Conservation (phyloP, 202 grass and related monocot species). For the Brachypodium distachyon region DNA sequence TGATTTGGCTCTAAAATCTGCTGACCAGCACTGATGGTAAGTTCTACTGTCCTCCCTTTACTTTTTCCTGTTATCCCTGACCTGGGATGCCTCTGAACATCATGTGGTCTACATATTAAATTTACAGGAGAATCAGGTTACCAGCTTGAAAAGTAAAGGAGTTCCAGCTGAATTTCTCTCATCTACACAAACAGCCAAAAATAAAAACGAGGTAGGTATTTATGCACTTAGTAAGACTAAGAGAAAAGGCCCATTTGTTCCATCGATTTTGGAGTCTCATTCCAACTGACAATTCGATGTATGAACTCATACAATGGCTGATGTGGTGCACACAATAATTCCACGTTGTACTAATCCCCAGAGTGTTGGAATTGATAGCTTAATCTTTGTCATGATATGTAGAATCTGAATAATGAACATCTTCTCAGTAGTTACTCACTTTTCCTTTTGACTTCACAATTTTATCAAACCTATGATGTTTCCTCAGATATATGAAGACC, state of each 20-base stretch:
- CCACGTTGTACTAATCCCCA: background rate
- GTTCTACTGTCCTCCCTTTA: slow-evolving; percentile 14
- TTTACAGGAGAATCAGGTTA: slow-evolving; percentile 90
- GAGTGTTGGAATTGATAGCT: background rate
- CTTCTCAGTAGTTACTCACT: background rate
- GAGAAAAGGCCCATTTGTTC: background rate
- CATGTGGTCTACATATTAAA: slow-evolving; percentile 24
- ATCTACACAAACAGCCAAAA: slow-evolving; percentile 65
- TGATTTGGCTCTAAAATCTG: slow-evolving; percentile 32
- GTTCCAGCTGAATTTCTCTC: slow-evolving; percentile 91
- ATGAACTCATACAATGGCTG: background rate
- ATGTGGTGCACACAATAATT: background rate
- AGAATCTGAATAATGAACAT: background rate
- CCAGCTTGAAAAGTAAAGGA: slow-evolving; percentile 71
- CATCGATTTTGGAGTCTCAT: background rate
- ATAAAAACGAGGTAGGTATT: slow-evolving; percentile 56
- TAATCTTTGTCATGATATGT: background rate
- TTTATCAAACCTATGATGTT: background rate
- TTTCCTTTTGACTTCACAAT: background rate
- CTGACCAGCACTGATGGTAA: slow-evolving; percentile 78
- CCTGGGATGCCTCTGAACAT: slow-evolving; percentile 13
- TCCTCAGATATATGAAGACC: slow-evolving; percentile 83
- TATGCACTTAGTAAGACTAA: background rate
- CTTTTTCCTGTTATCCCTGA: slow-evolving; percentile 6
- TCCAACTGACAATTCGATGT: background rate